phyloP scores from a whole-genome alignment of 441 rosid species.

The Metrosideros polymorpha region DNA sequence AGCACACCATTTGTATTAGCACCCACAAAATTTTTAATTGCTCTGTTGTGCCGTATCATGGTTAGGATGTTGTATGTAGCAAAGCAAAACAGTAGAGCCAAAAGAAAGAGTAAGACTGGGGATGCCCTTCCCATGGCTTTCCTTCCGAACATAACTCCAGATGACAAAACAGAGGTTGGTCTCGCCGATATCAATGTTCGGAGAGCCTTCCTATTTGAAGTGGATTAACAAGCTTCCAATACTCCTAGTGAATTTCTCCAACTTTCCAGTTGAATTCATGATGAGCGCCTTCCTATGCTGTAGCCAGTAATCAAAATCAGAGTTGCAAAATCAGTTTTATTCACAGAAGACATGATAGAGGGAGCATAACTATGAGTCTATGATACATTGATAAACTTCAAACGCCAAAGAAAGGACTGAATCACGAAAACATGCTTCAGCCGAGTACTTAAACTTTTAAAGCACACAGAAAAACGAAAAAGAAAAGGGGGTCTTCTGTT shows the following conservation, averaged over 20 bases:
- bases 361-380: neutral
- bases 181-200: neutral
- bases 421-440: neutral
- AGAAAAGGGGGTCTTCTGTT: neutral
- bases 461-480: neutral
- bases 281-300: neutral
- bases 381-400: neutral
- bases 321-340: neutral
- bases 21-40: slow-evolving; percentile 16
- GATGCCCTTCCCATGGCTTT: slow-evolving; percentile 47
- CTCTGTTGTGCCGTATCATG: slow-evolving; percentile 37
- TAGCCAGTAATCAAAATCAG: neutral
- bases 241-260: neutral
- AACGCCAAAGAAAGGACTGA: neutral
- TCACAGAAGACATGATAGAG: neutral
- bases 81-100: slow-evolving; percentile 54
- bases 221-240: neutral
- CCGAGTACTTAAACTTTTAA: neutral
- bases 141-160: slow-evolving; percentile 6
- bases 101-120: slow-evolving; percentile 28
- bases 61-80: slow-evolving; percentile 61
- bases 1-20: slow-evolving; percentile 23
- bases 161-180: neutral
- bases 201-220: neutral
- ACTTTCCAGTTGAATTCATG: neutral